Evolutionary conservation across 2,329 filamentous ascomycete species (phyloP).

Genomic region (Pyricularia grisea): DNA sequence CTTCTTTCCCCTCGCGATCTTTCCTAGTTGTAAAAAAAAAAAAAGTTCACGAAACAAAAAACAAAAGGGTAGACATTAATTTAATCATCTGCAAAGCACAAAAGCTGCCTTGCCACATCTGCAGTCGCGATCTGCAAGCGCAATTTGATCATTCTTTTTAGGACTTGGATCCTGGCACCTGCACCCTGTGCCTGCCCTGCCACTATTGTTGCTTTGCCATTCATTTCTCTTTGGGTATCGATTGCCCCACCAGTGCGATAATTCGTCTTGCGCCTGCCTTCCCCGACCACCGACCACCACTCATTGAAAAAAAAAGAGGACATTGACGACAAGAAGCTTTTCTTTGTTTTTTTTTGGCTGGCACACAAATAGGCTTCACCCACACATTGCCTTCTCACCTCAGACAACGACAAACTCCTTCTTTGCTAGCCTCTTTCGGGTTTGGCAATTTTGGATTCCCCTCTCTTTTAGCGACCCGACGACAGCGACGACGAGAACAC

Average conservation of each 20-base stretch:
- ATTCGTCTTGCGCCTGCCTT: constrained; percentile 3
- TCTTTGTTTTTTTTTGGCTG: neutral
- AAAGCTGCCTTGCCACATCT: neutral
- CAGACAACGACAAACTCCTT: neutral
- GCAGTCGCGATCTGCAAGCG: neutral
- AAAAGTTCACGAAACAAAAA: neutral
- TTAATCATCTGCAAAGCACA: neutral
- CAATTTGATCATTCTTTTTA: neutral
- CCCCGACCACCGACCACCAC: neutral
- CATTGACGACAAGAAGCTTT: neutral
- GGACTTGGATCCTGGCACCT: neutral
- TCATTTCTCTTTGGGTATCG: neutral
- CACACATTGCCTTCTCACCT: too few species aligned
- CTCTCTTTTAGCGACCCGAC: neutral
- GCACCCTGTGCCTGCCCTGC: neutral
- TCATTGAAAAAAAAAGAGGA: neutral
- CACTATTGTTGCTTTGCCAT: neutral
- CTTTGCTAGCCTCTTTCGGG: neutral
- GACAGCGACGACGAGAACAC: neutral
- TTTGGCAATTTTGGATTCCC: neutral
- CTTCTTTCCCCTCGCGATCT: neutral
- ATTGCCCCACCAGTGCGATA: constrained; percentile 4
- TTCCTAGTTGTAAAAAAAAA: neutral
- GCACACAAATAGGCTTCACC: constrained; percentile 1
- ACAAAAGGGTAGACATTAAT: neutral